A percentile compares a stretch with the other conserved stretches of the same genome.
phyloP scores from a whole-genome alignment of 1,139 yeast species.

The Candida tetrigidarum region DNA sequence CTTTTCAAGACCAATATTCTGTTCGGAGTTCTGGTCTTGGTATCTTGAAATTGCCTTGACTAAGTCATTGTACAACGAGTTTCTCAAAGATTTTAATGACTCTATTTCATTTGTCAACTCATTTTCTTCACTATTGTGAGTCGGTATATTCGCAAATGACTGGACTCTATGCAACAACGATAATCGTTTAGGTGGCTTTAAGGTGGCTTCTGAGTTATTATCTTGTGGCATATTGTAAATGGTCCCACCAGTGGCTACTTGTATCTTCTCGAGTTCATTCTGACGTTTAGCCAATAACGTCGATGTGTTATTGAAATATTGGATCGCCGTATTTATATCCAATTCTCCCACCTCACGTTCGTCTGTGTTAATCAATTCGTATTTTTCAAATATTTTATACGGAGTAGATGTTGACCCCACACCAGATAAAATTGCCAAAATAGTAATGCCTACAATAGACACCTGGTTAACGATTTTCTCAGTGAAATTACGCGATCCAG shows the following conservation, averaged over 20 bases:
- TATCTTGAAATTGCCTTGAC: slow-evolving; percentile 23
- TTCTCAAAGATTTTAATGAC: slow-evolving; percentile 31
- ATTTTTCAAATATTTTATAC: slow-evolving; percentile 22
- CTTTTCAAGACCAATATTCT: slow-evolving; percentile 9
- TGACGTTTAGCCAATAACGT: slow-evolving; percentile 37
- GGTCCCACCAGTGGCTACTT: slow-evolving; percentile 29
- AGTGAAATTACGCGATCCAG: slow-evolving; percentile 20
- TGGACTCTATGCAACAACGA: slow-evolving; percentile 42
- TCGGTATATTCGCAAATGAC: slow-evolving; percentile 43
- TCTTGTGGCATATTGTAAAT: slow-evolving; percentile 27
- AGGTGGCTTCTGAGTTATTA: slow-evolving; percentile 18
- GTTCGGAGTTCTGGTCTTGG: slow-evolving; percentile 13
- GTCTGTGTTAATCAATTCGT: slow-evolving; percentile 4
- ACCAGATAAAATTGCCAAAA: slow-evolving; percentile 74
- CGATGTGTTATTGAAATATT: slow-evolving; percentile 44
- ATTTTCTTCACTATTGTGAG: slow-evolving; percentile 28
- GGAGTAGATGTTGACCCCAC: slow-evolving; percentile 78
- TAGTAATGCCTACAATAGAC: slow-evolving; percentile 71
- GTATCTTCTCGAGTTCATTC: slow-evolving; percentile 31
- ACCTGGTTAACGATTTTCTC: slow-evolving; percentile 59
- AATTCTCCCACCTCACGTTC: slow-evolving; percentile 19
- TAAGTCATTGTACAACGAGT: slow-evolving; percentile 35
- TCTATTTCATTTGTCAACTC: slow-evolving; percentile 44
- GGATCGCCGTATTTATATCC: slow-evolving; percentile 35
- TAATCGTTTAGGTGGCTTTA: slow-evolving; percentile 14